Conservation (phyloP, 2,329 filamentous ascomycete species). For the Conoideocrella luteorostrata region DNA sequence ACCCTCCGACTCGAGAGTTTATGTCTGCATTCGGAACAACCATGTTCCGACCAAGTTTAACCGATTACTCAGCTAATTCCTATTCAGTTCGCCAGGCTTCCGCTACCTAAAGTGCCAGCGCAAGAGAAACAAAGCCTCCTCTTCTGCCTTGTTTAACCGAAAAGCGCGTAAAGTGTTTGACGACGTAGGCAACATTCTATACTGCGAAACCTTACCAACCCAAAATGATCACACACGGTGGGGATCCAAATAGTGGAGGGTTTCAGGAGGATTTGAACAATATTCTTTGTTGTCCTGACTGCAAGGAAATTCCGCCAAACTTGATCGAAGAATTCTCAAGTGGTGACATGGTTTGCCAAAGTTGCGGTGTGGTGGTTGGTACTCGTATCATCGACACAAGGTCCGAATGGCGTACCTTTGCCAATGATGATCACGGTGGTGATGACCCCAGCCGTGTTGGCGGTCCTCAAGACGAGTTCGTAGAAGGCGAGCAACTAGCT, state of each 20-base stretch:
- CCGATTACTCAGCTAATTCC: neutral
- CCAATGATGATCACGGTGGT: slow-evolving; percentile 93
- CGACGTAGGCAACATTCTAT: slow-evolving; percentile 37
- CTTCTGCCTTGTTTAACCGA: slow-evolving; percentile 12
- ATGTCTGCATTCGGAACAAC: neutral
- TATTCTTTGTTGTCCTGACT: slow-evolving; percentile 81
- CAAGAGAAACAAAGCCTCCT: slow-evolving; percentile 8
- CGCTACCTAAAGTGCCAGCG: neutral
- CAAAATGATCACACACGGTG: slow-evolving; percentile 40
- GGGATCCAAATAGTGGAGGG: slow-evolving; percentile 22
- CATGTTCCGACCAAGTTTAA: neutral
- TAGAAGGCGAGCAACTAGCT: slow-evolving; percentile 84
- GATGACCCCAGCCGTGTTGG: slow-evolving; percentile 98
- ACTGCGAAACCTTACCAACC: slow-evolving; percentile 32
- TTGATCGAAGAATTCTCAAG: slow-evolving; percentile 88
- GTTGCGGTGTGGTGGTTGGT: slow-evolving; percentile 84
- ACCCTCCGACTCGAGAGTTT: too few relatives aligned
- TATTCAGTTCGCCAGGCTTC: neutral
- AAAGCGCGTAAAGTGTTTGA: slow-evolving; percentile 34
- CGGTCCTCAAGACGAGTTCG: slow-evolving; percentile 81
- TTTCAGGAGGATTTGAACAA: slow-evolving; percentile 77
- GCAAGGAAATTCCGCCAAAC: slow-evolving; percentile 85
- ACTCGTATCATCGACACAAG: slow-evolving; percentile 91
- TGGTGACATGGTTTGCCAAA: slow-evolving; percentile 87
- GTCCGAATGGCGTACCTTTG: slow-evolving; percentile 98